A percentile compares a stretch with the other conserved stretches of the same genome.
Evolutionary conservation across 1,284 basidiomycete species (phyloP).

Genomic region (Calocybe gambosa): DNA sequence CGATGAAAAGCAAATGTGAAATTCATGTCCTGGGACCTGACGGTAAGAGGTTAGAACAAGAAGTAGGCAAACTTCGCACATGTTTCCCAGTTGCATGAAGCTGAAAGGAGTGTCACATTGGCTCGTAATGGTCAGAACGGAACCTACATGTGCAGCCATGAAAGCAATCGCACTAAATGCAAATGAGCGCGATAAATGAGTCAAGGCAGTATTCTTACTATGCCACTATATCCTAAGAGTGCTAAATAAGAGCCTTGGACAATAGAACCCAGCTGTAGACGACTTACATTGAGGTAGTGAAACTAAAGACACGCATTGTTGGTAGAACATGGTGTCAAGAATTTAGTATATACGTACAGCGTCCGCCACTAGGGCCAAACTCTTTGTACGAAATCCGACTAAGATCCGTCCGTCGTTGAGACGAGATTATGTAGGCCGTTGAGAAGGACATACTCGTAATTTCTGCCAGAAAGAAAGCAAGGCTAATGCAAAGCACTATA

Average conservation of each 20-base stretch:
- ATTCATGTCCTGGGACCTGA: constrained; percentile 27
- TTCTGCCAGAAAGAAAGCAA: constrained; percentile 39
- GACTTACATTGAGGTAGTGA: constrained; percentile 42
- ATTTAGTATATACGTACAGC: constrained; percentile 28
- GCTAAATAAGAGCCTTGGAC: background rate
- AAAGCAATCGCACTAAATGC: constrained; percentile 20
- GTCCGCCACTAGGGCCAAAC: constrained; percentile 44
- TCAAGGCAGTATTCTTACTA: constrained; percentile 23
- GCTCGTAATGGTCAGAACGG: background rate
- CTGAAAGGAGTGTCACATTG: constrained; percentile 14
- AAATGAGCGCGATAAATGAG: background rate
- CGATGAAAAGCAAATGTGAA: constrained; percentile 47
- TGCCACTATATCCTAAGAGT: constrained; percentile 32
- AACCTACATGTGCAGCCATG: constrained; percentile 17
- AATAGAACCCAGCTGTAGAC: background rate
- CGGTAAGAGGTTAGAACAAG: background rate
- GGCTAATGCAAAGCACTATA: constrained; percentile 35
- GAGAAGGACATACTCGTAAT: constrained; percentile 29
- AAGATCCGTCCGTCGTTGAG: background rate
- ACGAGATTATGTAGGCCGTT: constrained; percentile 2
- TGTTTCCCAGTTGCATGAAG: constrained; percentile 36
- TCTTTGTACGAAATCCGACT: constrained; percentile 46
- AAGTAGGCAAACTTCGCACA: constrained; percentile 20
- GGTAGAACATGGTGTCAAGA: background rate
- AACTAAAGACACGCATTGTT: constrained; percentile 28